Conservation (phyloP, 2,329 filamentous ascomycete species). For the Aspergillus sp. region DNA sequence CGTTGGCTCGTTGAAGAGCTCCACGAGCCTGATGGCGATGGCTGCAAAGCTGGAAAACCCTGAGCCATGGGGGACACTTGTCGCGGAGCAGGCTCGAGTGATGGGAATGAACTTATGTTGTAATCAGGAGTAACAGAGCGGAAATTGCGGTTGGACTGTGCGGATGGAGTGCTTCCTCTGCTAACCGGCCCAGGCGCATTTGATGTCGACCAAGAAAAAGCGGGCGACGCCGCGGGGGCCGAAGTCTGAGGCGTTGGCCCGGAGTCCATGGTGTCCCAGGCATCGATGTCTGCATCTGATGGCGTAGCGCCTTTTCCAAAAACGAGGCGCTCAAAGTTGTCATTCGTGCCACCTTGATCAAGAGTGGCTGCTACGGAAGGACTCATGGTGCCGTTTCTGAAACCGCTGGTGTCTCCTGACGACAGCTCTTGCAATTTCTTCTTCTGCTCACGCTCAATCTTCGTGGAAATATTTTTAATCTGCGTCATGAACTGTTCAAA, state of each 20-base stretch:
- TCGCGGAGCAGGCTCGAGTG: slow-evolving; percentile 36
- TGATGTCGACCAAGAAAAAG: slow-evolving; percentile 40
- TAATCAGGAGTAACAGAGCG: slow-evolving; percentile 49
- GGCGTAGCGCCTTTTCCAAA: slow-evolving; percentile 56
- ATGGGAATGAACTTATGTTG: slow-evolving; percentile 42
- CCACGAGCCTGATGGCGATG: slow-evolving; percentile 21
- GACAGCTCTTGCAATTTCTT: slow-evolving; percentile 81
- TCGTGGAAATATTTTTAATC: slow-evolving; percentile 70
- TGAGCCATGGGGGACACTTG: slow-evolving; percentile 22
- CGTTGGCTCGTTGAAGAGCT: slow-evolving; percentile 11
- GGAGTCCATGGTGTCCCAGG: slow-evolving; percentile 27
- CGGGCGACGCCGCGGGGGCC: slow-evolving; percentile 20
- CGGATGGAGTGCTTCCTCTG: slow-evolving; percentile 13
- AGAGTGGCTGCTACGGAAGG: slow-evolving; percentile 33
- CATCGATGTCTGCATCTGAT: slow-evolving; percentile 24
- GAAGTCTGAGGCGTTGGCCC: slow-evolving; percentile 17
- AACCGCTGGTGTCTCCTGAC: slow-evolving; percentile 47
- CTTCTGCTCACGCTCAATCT: slow-evolving; percentile 82
- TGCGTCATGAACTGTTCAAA: slow-evolving; percentile 87
- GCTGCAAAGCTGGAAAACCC: slow-evolving; percentile 23
- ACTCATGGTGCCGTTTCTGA: slow-evolving; percentile 21
- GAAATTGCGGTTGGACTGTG: slow-evolving; percentile 20
- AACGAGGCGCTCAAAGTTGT: slow-evolving; percentile 84
- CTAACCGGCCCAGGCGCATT: slow-evolving; percentile 13
- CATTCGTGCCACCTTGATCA: slow-evolving; percentile 49